phyloP scores from a whole-genome alignment of 1,284 basidiomycete species.

The Salmacisia buchloeana region DNA sequence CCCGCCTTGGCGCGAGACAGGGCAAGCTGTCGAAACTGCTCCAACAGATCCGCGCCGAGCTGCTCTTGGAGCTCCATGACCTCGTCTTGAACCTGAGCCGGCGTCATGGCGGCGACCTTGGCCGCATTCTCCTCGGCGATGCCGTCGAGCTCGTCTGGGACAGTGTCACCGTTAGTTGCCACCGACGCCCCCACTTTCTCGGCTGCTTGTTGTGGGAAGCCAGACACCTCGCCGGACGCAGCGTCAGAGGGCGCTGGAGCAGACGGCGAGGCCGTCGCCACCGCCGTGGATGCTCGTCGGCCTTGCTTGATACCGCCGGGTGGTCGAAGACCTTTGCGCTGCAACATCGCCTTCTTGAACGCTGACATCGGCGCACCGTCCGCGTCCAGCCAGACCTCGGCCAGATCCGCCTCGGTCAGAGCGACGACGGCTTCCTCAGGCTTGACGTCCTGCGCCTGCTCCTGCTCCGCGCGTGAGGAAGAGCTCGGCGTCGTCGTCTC shows the following conservation, averaged over 20 bases:
- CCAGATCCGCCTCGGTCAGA: not conserved
- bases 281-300: no score
- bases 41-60: not conserved
- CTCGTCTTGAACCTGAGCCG: not conserved
- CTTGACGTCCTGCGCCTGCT: no score
- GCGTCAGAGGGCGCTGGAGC: no score
- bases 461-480: no score
- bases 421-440: no score
- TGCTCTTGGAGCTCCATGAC: constrained; percentile 1
- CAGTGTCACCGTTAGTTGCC: no score
- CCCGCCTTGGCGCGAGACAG: not conserved
- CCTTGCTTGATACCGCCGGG: not conserved
- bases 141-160: not conserved
- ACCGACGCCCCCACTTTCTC: constrained; percentile 14
- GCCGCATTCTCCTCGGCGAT: not conserved
- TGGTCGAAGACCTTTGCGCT: not conserved
- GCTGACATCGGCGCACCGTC: not conserved
- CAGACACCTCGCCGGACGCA: no score
- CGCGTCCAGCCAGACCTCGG: not conserved
- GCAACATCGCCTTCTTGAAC: not conserved
- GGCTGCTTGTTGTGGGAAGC: not conserved
- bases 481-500: no score
- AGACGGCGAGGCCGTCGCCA: no score
- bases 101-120: constrained; percentile 1
- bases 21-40: not conserved